phyloP scores from a whole-genome alignment of 2,329 filamentous ascomycete genomes.

The Dactylellina sp. region DNA sequence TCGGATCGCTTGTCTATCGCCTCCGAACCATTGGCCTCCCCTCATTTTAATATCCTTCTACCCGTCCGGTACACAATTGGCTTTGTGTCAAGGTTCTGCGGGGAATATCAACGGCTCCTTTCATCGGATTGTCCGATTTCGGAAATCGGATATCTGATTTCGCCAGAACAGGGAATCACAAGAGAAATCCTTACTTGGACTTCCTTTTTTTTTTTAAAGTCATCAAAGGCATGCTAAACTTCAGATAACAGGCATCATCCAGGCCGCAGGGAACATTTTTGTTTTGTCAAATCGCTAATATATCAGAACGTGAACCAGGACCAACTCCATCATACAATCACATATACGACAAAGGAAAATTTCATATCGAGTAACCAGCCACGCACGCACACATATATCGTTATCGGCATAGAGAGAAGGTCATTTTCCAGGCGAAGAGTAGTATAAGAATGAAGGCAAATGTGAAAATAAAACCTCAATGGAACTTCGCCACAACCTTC shows the following conservation, averaged over 20 bases:
- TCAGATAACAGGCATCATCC: too few species aligned
- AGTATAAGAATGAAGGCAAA: too few species aligned
- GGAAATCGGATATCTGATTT: not conserved
- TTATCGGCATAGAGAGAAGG: constrained; percentile 11
- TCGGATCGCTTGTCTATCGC: constrained; percentile 11
- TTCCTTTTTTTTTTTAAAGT: too few species aligned
- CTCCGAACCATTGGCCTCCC: not conserved
- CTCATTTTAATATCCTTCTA: not conserved
- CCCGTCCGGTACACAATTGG: not conserved
- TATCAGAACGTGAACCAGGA: constrained; percentile 35
- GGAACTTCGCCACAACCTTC: constrained; percentile 81
- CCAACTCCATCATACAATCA: constrained; percentile 46
- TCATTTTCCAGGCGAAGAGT: too few species aligned
- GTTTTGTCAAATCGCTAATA: constrained; percentile 45
- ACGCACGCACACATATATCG: constrained; percentile 4
- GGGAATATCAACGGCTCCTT: too few species aligned
- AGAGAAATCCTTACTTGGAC: constrained; percentile 4
- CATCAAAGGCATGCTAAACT: too few species aligned
- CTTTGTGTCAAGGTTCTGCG: not conserved
- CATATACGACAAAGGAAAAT: constrained; percentile 19
- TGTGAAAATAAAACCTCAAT: too few species aligned
- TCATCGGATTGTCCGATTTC: too few species aligned
- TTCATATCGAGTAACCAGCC: not conserved
- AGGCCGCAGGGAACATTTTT: constrained; percentile 7
- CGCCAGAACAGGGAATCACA: not conserved